A percentile compares a stretch with the other conserved stretches of the same genome.
Conservation (phyloP, 768 basidiomycete species). For the Trametes cingulata region DNA sequence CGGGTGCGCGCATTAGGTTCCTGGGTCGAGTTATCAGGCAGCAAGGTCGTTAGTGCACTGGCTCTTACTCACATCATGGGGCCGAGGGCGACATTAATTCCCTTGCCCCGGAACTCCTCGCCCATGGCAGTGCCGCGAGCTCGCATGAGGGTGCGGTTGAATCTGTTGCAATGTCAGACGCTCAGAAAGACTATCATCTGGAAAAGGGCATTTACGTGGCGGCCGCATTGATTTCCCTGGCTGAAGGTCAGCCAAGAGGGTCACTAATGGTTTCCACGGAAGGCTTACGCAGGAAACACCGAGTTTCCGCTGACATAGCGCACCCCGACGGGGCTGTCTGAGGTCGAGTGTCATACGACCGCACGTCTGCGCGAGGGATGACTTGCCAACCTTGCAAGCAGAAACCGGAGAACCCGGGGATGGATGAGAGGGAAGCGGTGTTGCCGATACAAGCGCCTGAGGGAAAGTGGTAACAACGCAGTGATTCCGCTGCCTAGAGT, state of each 20-base stretch:
- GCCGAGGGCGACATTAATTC: conserved; percentile 75
- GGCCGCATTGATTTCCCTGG: conserved; percentile 53
- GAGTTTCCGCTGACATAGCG: conserved; percentile 41
- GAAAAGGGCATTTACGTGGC: too few relatives aligned
- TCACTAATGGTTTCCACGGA: too few relatives aligned
- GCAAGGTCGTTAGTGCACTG: background rate
- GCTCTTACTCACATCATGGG: conserved; percentile 77
- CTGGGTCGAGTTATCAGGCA: background rate
- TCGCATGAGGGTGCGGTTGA: conserved; percentile 78
- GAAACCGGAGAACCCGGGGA: conserved; percentile 24
- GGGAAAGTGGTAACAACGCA: background rate
- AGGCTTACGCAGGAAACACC: conserved; percentile 43
- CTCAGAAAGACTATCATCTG: too few relatives aligned
- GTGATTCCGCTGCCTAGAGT: background rate
- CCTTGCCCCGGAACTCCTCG: conserved; percentile 82
- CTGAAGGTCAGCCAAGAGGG: background rate
- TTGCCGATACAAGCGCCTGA: conserved; percentile 29
- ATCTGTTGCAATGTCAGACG: too few relatives aligned
- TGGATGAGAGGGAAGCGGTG: conserved; percentile 18
- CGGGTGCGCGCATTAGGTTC: conserved; percentile 32
- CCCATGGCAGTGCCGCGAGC: conserved; percentile 78
- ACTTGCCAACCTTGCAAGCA: conserved; percentile 25
- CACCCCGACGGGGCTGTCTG: conserved; percentile 43
- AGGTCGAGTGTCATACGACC: background rate
- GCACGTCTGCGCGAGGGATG: background rate